phyloP scores from a whole-genome alignment of 768 basidiomycete genomes.

The Boletus rubropictus region DNA sequence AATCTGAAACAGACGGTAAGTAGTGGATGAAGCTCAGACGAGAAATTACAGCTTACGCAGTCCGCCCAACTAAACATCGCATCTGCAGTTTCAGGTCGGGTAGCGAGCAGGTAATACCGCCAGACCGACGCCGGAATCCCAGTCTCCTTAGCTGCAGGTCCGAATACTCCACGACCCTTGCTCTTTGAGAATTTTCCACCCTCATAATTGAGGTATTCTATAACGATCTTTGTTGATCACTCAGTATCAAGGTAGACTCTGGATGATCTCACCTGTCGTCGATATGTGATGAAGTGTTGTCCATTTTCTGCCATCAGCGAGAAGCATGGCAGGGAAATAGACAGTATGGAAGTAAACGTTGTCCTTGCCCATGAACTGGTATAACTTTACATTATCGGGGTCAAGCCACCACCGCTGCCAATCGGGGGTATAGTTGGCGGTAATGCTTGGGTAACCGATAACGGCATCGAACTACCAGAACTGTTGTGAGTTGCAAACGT shows the following conservation, averaged over 20 bases:
- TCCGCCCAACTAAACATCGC: constrained; percentile 97
- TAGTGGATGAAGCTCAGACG: not conserved
- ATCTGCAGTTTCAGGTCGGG: constrained; percentile 89
- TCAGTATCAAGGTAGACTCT: not conserved
- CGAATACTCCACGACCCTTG: constrained; percentile 93
- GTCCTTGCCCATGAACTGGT: constrained; percentile 99
- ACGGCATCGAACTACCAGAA: constrained; percentile 85
- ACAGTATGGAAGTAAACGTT: constrained; percentile 98
- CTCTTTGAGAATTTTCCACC: constrained; percentile 99
- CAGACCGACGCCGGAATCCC: constrained; percentile 92
- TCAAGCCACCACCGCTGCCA: constrained; percentile 99
- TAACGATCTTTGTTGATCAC: not conserved
- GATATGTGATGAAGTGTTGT: constrained; percentile 91
- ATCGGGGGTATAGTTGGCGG: constrained; percentile 87
- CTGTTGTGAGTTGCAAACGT: not conserved
- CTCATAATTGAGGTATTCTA: constrained; percentile 97
- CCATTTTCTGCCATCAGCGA: constrained; percentile 90
- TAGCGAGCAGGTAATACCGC: constrained; percentile 92
- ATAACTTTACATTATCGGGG: constrained; percentile 80
- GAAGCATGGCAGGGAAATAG: constrained; percentile 84
- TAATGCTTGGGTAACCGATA: constrained; percentile 96
- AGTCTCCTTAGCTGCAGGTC: constrained; percentile 88
- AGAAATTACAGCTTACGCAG: constrained; percentile 51
- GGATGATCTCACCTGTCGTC: constrained; percentile 69
- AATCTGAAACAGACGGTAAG: constrained; percentile 44